Evolutionary conservation across 192 early-diverging fungal genomes (phyloP).

Genomic region (Backusella tuberculispora): DNA sequence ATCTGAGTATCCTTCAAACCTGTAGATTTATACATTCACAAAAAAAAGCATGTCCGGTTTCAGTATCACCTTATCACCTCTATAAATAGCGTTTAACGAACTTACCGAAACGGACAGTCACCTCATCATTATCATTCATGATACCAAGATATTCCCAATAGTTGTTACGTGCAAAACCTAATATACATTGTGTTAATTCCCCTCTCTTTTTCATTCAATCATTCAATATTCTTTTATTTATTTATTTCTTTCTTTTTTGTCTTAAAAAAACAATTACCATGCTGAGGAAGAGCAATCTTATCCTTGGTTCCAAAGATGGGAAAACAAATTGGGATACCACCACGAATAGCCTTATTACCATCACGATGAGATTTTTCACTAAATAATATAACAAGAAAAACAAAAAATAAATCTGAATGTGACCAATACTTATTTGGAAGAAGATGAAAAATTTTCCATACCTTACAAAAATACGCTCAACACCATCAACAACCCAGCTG

Average conservation of each 20-base stretch:
- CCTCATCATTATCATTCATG: slow-evolving; percentile 53
- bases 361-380: slow-evolving; percentile 82
- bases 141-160: slow-evolving; percentile 61
- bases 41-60: not conserved
- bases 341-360: slow-evolving; percentile 92
- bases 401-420: not conserved
- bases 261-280: slow-evolving; percentile 48
- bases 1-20: slow-evolving; percentile 60
- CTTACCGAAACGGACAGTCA: slow-evolving; percentile 55
- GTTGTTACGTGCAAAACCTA: slow-evolving; percentile 56
- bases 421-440: not conserved
- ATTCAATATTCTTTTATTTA: not conserved
- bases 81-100: not conserved
- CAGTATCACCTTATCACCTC: not conserved
- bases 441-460: slow-evolving; percentile 17
- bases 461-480: slow-evolving; percentile 88
- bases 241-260: not conserved
- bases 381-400: not conserved
- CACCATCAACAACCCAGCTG: slow-evolving; percentile 75
- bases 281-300: slow-evolving; percentile 67
- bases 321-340: slow-evolving; percentile 79
- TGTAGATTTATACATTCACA: slow-evolving; percentile 6
- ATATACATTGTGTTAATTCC: not conserved
- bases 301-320: slow-evolving; percentile 76
- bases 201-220: not conserved